Percentiles rank a stretch among this genome's conserved stretches.
Conservation (phyloP, 345 rosid genomes). For the Brassica carinata region DNA sequence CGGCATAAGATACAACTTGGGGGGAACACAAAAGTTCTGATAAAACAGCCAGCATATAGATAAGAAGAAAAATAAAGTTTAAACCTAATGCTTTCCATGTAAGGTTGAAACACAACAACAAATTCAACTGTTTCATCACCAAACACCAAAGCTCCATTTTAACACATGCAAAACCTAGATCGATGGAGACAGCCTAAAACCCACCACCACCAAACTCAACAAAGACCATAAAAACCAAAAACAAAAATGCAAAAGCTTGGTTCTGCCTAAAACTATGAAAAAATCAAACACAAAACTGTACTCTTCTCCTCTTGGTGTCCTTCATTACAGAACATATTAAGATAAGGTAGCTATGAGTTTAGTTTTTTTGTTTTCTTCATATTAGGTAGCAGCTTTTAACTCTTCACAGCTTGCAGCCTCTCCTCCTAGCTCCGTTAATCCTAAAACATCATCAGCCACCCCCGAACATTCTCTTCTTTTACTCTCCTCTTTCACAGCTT, state of each 20-base stretch:
- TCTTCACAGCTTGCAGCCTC: conserved; percentile 22
- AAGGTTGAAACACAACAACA: not conserved
- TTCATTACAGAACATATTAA: conserved; percentile 1
- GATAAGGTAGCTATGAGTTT: not conserved
- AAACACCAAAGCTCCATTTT: conserved; percentile 16
- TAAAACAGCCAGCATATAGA: not conserved
- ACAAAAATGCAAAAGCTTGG: not conserved
- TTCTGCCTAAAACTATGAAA: conserved; percentile 25
- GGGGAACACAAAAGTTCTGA: not conserved
- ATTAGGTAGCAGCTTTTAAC: conserved; percentile 15
- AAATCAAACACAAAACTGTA: conserved; percentile 38
- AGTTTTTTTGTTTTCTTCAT: not conserved
- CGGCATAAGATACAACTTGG: not conserved
- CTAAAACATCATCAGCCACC: conserved; percentile 20
- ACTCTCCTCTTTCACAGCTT: conserved; percentile 30
- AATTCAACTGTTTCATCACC: conserved; percentile 22
- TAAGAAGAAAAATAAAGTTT: not conserved
- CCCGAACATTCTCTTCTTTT: conserved; percentile 11
- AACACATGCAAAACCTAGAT: not conserved
- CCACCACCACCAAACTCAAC: conserved; percentile 3
- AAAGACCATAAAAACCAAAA: not conserved
- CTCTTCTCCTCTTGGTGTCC: conserved; percentile 6
- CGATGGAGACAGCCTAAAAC: conserved; percentile 8
- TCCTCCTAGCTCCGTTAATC: conserved; percentile 20
- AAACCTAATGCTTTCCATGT: conserved; percentile 15